A percentile compares a stretch with the other conserved stretches of the same genome.
phyloP scores from a whole-genome alignment of 2,329 filamentous ascomycete genomes.

The Aspergillus viridinutans region DNA sequence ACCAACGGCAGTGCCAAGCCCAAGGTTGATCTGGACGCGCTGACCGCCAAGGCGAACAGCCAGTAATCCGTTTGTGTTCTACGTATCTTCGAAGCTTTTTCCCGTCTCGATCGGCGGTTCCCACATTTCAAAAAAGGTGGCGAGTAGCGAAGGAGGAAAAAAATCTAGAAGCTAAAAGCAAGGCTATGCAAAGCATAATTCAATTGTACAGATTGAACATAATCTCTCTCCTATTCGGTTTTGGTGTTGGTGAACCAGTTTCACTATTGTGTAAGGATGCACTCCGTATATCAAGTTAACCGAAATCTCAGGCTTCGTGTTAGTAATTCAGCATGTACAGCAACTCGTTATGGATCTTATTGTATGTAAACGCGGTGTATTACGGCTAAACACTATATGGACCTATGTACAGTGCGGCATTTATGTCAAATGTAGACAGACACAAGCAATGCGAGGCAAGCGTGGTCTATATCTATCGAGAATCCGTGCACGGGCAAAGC shows the following conservation, averaged over 20 bases:
- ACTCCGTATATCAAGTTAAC: not conserved
- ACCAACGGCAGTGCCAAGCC: slow-evolving; percentile 24
- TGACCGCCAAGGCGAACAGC: slow-evolving; percentile 35
- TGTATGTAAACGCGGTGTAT: not conserved
- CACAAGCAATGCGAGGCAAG: not conserved
- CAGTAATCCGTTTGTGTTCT: slow-evolving; percentile 15
- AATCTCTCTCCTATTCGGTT: not conserved
- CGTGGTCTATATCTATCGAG: not conserved
- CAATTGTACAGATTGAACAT: slow-evolving; percentile 4
- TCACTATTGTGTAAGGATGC: slow-evolving; percentile 29
- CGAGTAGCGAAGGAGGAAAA: not conserved
- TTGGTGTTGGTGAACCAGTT: not conserved
- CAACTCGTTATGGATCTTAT: not conserved
- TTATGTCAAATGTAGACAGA: not conserved
- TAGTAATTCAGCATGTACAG: no score
- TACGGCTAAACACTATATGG: not conserved
- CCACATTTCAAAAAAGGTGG: not conserved
- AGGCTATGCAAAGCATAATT: not conserved
- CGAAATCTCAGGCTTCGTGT: no score
- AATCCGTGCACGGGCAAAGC: not conserved
- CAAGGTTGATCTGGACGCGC: slow-evolving; percentile 35
- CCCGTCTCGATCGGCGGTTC: not conserved
- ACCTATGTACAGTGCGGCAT: not conserved
- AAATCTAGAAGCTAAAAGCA: not conserved
- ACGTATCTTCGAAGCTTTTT: not conserved